phyloP scores from a whole-genome alignment of 805 yeast species.

The Yarrowia yakushimensis region DNA sequence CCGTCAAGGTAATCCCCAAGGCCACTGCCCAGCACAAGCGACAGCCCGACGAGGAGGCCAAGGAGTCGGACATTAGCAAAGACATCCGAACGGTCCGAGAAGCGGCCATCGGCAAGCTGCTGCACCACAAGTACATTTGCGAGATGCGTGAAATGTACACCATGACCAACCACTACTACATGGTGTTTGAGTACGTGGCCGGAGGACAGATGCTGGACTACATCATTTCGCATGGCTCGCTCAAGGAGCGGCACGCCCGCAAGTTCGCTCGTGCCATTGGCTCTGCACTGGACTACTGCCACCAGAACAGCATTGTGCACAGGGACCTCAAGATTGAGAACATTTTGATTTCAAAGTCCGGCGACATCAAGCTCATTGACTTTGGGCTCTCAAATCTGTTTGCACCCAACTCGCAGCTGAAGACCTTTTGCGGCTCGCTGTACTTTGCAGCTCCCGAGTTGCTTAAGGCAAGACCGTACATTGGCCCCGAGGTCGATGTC shows the following conservation, averaged over 20 bases:
- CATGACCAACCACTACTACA: slow-evolving; percentile 94
- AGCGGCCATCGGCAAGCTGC: slow-evolving; percentile 85
- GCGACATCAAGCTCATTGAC: slow-evolving; percentile 93
- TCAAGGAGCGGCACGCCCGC: slow-evolving; percentile 90
- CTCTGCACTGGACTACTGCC: slow-evolving; percentile 90
- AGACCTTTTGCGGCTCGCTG: slow-evolving; percentile 94
- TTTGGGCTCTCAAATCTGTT: slow-evolving; percentile 91
- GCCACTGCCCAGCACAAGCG: slow-evolving; percentile 59
- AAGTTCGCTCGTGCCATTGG: slow-evolving; percentile 94
- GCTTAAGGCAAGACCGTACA: slow-evolving; percentile 84
- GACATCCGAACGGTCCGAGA: slow-evolving; percentile 92
- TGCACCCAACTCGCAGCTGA: slow-evolving; percentile 64
- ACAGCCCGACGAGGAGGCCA: slow-evolving; percentile 53
- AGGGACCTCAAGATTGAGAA: slow-evolving; percentile 95
- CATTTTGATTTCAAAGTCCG: slow-evolving; percentile 87
- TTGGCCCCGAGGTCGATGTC: slow-evolving; percentile 96
- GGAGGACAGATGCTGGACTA: slow-evolving; percentile 98
- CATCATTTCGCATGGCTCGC: slow-evolving; percentile 91
- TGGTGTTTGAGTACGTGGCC: slow-evolving; percentile 93
- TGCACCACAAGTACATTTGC: slow-evolving; percentile 90
- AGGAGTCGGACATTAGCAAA: slow-evolving; percentile 65
- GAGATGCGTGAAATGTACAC: slow-evolving; percentile 89
- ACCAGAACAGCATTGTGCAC: slow-evolving; percentile 90
- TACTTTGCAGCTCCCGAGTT: slow-evolving; percentile 99
- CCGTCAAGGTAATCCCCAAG: slow-evolving; percentile 88